Conservation (phyloP, 345 rosid genomes). For the Hibiscus syriacus region DNA sequence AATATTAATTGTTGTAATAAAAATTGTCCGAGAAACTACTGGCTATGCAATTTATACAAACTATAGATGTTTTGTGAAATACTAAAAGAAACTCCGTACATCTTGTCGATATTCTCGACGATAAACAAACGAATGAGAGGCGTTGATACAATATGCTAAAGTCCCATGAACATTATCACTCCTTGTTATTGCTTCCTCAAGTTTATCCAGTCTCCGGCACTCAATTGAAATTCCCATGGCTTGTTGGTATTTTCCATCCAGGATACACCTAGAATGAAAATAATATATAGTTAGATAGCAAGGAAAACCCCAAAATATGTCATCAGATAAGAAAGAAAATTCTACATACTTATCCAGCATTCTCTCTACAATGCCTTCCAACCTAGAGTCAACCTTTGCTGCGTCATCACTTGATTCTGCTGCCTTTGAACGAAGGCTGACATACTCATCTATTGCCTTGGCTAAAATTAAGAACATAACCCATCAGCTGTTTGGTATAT, state of each 20-base stretch:
- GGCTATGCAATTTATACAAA: not conserved
- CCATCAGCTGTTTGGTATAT: not conserved
- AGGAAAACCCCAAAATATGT: no score
- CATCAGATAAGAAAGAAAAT: not conserved
- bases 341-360: constrained; percentile 81
- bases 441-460: no score
- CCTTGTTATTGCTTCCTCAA: no score
- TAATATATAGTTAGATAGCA: constrained; percentile 11
- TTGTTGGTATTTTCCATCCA: constrained; percentile 93
- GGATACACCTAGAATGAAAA: constrained; percentile 56
- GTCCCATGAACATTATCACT: constrained; percentile 84
- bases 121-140: constrained; percentile 84
- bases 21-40: not conserved
- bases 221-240: constrained; percentile 99
- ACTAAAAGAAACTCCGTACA: constrained; percentile 31
- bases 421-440: no score
- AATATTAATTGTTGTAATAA: not conserved
- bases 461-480: constrained; percentile 40
- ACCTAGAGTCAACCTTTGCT: constrained; percentile 68
- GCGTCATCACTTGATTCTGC: no score
- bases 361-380: constrained; percentile 96
- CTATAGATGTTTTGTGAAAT: not conserved
- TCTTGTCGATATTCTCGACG: constrained; percentile 86
- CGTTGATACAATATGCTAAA: constrained; percentile 73
- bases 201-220: no score